These are phyloP conservation scores for Picochlorum sp. DNA, from an alignment of 139 green algal species.

Conservation along the genomic window DNA sequence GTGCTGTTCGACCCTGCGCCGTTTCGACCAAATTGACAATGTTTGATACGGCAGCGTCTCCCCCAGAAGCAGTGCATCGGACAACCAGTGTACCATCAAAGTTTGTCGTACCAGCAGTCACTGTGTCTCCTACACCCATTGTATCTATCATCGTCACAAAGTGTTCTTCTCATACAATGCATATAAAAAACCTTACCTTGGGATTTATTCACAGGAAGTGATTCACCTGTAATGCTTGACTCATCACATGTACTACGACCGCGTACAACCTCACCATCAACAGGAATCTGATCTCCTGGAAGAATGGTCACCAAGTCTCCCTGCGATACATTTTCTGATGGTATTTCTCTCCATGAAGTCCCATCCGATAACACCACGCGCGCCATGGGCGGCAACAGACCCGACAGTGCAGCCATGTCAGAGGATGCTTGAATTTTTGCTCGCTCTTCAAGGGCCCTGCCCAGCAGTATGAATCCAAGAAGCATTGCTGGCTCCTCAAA, in stretches of 20 bases:
- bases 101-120: slow-evolving; percentile 79
- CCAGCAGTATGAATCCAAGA: slow-evolving; percentile 85
- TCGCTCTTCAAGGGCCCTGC: slow-evolving; percentile 80
- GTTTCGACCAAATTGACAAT: slow-evolving; percentile 74
- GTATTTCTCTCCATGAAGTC: slow-evolving; percentile 43
- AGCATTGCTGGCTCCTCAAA: slow-evolving; percentile 98
- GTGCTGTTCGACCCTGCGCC: slow-evolving; percentile 61
- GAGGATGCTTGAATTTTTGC: slow-evolving; percentile 81
- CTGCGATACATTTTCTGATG: slow-evolving; percentile 46
- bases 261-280: slow-evolving; percentile 65
- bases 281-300: slow-evolving; percentile 74
- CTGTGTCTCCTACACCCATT: slow-evolving; percentile 40
- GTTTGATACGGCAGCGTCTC: slow-evolving; percentile 72
- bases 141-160: background rate
- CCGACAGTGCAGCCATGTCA: slow-evolving; percentile 84
- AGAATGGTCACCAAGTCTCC: slow-evolving; percentile 70
- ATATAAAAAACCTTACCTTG: slow-evolving; percentile 18
- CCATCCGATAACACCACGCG: slow-evolving; percentile 54
- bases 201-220: slow-evolving; percentile 65
- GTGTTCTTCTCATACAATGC: no score
- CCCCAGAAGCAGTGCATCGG: slow-evolving; percentile 48
- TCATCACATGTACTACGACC: slow-evolving; percentile 66
- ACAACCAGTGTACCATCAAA: slow-evolving; percentile 66
- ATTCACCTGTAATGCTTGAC: slow-evolving; percentile 72
- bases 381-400: slow-evolving; percentile 72